Conservation (phyloP, 768 basidiomycete genomes). For the Lactarius trivialis region DNA sequence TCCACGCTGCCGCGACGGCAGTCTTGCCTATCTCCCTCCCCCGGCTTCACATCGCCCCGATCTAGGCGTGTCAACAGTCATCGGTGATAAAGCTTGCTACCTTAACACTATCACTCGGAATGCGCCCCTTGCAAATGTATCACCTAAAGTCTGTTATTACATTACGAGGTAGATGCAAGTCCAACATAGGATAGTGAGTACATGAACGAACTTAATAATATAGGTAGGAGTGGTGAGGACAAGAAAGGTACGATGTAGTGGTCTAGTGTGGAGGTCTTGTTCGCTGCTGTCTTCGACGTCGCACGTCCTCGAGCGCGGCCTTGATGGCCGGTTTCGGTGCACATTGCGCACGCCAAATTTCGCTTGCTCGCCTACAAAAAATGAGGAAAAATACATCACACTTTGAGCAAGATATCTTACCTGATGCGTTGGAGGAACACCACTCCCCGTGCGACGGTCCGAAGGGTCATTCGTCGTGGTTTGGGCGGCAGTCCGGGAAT, state of each 20-base stretch:
- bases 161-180: not conserved
- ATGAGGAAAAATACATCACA: constrained; percentile 7
- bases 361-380: constrained; percentile 47
- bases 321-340: constrained; percentile 54
- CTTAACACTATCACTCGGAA: too few species aligned
- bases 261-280: constrained; percentile 1
- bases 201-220: constrained; percentile 1
- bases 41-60: too few species aligned
- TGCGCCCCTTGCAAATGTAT: not conserved
- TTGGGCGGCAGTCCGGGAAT: constrained; percentile 33
- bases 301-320: constrained; percentile 66
- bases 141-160: constrained; percentile 9
- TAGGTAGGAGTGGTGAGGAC: not conserved
- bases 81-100: too few species aligned
- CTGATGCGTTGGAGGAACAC: constrained; percentile 59
- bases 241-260: not conserved
- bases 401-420: constrained; percentile 36
- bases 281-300: constrained; percentile 28
- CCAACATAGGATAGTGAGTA: not conserved
- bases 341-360: constrained; percentile 57
- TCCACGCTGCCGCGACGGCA: too few species aligned
- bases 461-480: constrained; percentile 46
- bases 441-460: constrained; percentile 47
- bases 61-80: too few species aligned
- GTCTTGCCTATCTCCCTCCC: too few species aligned